Evolutionary conservation across 2,329 filamentous ascomycete species (phyloP).

Genomic region (Nothomitra cinnamomea): DNA sequence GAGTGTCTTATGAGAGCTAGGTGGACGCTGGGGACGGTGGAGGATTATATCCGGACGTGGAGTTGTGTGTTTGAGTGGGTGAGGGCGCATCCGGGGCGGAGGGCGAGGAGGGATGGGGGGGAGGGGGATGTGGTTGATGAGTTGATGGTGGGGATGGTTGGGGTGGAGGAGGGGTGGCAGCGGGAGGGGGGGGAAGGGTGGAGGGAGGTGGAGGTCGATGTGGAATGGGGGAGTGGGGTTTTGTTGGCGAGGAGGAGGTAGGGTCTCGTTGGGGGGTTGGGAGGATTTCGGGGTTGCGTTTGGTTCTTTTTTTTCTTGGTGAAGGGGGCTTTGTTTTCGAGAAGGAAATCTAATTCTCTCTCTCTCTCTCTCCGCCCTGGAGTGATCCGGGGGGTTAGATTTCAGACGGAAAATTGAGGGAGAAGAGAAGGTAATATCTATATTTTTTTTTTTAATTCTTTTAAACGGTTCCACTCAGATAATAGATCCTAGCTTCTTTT

Average conservation of each 20-base stretch:
- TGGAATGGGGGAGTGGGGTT: constrained; percentile 44
- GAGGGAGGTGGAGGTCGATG: constrained; percentile 36
- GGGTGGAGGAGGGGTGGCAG: constrained; percentile 36
- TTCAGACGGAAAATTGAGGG: no score
- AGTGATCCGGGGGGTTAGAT: no score
- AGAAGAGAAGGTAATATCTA: no score
- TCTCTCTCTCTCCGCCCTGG: no score
- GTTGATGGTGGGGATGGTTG: constrained; percentile 41
- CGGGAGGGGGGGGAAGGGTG: constrained; percentile 22
- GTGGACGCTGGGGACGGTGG: constrained; percentile 39
- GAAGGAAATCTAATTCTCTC: no score
- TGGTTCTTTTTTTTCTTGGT: no score
- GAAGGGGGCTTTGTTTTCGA: no score
- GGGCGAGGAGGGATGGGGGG: constrained; percentile 35
- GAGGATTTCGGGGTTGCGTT: no score
- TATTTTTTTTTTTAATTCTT: no score
- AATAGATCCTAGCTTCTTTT: no score
- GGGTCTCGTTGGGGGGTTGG: no score
- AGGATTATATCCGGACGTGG: constrained; percentile 44
- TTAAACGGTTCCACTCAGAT: no score
- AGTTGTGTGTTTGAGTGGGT: constrained; percentile 42
- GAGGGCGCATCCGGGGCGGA: constrained; percentile 32
- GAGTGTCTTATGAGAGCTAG: constrained; percentile 35
- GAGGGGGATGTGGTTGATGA: constrained; percentile 44
- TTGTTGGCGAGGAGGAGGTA: constrained; percentile 34